A percentile compares a stretch with the other conserved stretches of the same genome.
Evolutionary conservation across 768 basidiomycete genomes (phyloP).

Genomic region (Tylopilus cervinicoccineus): DNA sequence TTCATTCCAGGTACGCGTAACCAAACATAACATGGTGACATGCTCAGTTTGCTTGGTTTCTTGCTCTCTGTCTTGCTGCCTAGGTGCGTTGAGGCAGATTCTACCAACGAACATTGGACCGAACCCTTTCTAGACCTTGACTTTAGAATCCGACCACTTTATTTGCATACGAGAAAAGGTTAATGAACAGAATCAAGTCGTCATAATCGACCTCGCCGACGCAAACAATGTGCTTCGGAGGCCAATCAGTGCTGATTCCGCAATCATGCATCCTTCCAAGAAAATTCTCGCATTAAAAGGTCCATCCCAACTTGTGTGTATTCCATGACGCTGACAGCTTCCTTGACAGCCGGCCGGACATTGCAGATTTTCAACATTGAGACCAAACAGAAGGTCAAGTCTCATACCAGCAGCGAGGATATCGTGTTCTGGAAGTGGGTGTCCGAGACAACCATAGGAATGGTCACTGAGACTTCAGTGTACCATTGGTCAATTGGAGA

Average conservation of each 20-base stretch:
- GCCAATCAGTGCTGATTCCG: conserved; percentile 97
- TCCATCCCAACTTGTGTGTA: conserved; percentile 20
- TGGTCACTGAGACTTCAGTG: conserved; percentile 92
- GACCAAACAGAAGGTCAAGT: conserved; percentile 95
- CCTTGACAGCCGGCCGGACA: conserved; percentile 73
- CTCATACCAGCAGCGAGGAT: conserved; percentile 90
- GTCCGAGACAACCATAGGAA: conserved; percentile 82
- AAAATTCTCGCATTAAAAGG: conserved; percentile 97
- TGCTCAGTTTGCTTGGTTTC: conserved; percentile 16
- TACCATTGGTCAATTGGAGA: conserved; percentile 86
- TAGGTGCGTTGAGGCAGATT: conserved; percentile 18
- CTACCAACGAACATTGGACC: background rate
- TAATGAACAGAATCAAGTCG: conserved; percentile 94
- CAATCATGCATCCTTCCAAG: conserved; percentile 96
- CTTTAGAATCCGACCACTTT: conserved; percentile 96
- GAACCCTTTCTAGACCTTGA: conserved; percentile 62
- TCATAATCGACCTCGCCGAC: conserved; percentile 96
- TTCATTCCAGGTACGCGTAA: conserved; percentile 81
- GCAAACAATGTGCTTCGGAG: conserved; percentile 95
- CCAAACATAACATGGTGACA: conserved; percentile 19
- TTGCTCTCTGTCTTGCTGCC: background rate
- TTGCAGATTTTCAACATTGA: conserved; percentile 98
- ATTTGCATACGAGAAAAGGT: conserved; percentile 97
- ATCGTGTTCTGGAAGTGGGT: conserved; percentile 99
- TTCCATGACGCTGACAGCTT: conserved; percentile 3